phyloP scores from a whole-genome alignment of 345 rosid species.

The Streptanthus diversifolius region DNA sequence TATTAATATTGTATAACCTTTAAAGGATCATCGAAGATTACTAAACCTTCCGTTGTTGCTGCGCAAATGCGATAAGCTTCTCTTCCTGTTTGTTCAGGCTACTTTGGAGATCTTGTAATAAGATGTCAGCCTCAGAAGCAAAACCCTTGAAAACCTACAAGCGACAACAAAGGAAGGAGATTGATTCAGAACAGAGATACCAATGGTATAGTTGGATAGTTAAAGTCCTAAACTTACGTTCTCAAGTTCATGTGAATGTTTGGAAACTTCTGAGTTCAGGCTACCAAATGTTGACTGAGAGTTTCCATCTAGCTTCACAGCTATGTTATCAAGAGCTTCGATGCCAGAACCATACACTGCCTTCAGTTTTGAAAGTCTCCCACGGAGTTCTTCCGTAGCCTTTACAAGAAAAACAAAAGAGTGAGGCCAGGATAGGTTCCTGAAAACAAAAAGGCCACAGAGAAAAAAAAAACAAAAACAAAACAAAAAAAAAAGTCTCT shows the following conservation, averaged over 20 bases:
- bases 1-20: neutral
- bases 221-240: constrained; percentile 47
- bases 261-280: constrained; percentile 77
- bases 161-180: constrained; percentile 26
- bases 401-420: constrained; percentile 35
- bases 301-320: constrained; percentile 75
- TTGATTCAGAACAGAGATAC: constrained; percentile 9
- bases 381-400: constrained; percentile 88
- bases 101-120: constrained; percentile 75
- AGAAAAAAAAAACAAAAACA: neutral
- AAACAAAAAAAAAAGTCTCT: neutral
- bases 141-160: constrained; percentile 82
- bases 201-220: neutral
- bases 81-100: constrained; percentile 77
- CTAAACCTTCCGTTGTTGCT: constrained; percentile 73
- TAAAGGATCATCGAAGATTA: constrained; percentile 3
- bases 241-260: constrained; percentile 78
- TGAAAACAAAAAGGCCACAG: neutral
- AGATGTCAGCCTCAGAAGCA: constrained; percentile 81
- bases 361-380: constrained; percentile 64
- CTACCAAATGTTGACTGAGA: constrained; percentile 68
- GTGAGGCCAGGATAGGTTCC: neutral
- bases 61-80: constrained; percentile 69
- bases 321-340: constrained; percentile 71
- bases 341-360: constrained; percentile 69